Evolutionary conservation across 2,329 filamentous ascomycete species (phyloP).

Genomic region (Ceratocystis eucalypticola): DNA sequence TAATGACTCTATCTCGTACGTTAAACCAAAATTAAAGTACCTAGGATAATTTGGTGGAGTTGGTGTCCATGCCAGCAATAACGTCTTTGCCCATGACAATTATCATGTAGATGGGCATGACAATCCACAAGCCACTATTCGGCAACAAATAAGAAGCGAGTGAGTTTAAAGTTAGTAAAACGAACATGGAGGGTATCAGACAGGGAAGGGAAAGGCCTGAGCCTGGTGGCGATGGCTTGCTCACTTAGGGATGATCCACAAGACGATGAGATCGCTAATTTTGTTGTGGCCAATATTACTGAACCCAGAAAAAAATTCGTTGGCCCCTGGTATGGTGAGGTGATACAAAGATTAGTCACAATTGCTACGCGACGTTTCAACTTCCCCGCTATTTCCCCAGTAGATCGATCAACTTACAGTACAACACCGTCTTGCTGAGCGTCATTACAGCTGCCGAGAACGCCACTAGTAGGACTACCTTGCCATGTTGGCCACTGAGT

Average conservation of each 20-base stretch:
- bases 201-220: neutral
- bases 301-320: constrained; percentile 43
- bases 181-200: neutral
- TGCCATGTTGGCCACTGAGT: constrained; percentile 34
- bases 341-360: neutral
- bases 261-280: constrained; percentile 30
- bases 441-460: constrained; percentile 47
- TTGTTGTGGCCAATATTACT: constrained; percentile 45
- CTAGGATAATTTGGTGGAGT: constrained; percentile 27
- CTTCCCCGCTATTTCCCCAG: neutral
- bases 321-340: constrained; percentile 31
- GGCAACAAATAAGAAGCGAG: neutral
- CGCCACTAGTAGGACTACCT: constrained; percentile 33
- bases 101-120: constrained; percentile 40
- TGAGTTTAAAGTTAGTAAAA: neutral
- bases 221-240: neutral
- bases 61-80: constrained; percentile 32
- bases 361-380: neutral
- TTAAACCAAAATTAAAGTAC: neutral
- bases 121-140: constrained; percentile 40
- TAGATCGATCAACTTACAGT: constrained; percentile 33
- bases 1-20: neutral
- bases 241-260: constrained; percentile 48
- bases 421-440: constrained; percentile 47
- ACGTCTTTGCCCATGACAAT: constrained; percentile 37